phyloP scores from a whole-genome alignment of 2,329 filamentous ascomycete species.

The Fusarium sp. region DNA sequence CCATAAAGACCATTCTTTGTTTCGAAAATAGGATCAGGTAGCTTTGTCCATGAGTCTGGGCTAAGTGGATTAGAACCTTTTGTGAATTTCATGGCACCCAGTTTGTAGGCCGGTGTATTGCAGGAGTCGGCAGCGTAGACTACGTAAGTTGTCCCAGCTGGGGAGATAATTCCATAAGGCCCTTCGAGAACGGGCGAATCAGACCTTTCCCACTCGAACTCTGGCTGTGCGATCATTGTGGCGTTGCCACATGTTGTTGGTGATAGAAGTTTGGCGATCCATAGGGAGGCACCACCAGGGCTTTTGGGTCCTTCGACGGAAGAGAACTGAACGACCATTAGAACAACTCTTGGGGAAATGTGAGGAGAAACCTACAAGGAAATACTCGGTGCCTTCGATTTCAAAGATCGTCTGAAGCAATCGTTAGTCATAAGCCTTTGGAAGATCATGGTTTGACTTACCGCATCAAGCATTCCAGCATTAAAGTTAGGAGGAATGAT shows the following conservation, averaged over 20 bases:
- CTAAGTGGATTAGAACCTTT: background rate
- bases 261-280: background rate
- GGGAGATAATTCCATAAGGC: background rate
- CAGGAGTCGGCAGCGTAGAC: background rate
- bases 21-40: background rate
- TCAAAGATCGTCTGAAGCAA: background rate
- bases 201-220: background rate
- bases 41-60: background rate
- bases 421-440: accelerated
- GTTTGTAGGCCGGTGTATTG: background rate
- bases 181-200: background rate
- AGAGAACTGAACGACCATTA: background rate
- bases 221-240: background rate
- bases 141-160: background rate
- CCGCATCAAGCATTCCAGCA: background rate
- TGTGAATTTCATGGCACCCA: background rate
- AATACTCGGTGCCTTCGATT: background rate
- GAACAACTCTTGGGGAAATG: accelerated
- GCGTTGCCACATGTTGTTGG: background rate
- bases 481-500: background rate
- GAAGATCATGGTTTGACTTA: background rate
- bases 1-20: background rate
- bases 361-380: background rate
- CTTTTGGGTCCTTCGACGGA: background rate
- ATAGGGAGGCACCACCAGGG: background rate